Percentiles rank a stretch among this genome's conserved stretches.
phyloP scores from a whole-genome alignment of 139 green algal genomes.

The Protoeuglena noctilucae region DNA sequence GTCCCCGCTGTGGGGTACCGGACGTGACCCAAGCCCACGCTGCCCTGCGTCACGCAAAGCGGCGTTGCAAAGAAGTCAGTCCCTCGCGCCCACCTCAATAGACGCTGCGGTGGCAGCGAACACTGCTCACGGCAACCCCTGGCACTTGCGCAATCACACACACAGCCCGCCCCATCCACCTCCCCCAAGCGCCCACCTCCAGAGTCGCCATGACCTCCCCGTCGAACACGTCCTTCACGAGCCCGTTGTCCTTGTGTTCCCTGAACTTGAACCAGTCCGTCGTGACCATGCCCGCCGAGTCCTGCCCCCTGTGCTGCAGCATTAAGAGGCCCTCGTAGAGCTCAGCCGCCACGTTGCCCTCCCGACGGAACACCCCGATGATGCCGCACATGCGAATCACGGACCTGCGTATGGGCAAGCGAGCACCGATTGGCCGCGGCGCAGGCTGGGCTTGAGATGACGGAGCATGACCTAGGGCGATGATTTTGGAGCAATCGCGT shows the following conservation, averaged over 20 bases:
- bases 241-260: constrained; percentile 89
- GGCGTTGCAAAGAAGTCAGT: too few species aligned
- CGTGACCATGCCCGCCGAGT: constrained; percentile 91
- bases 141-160: too few species aligned
- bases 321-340: constrained; percentile 92
- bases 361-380: constrained; percentile 75
- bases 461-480: too few species aligned
- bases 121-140: too few species aligned
- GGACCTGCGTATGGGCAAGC: constrained; percentile 22
- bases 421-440: too few species aligned
- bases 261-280: constrained; percentile 57
- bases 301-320: constrained; percentile 92
- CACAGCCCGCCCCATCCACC: too few species aligned
- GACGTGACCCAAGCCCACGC: constrained; percentile 66
- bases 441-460: too few species aligned
- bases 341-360: constrained; percentile 60
- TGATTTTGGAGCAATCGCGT: too few species aligned
- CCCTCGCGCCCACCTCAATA: too few species aligned
- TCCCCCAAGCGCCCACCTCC: too few species aligned
- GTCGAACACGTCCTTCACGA: constrained; percentile 94
- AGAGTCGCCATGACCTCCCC: constrained; percentile 20
- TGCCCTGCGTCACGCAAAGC: too few species aligned
- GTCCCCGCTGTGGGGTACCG: constrained; percentile 93
- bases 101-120: too few species aligned
- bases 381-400: constrained; percentile 72